Conservation (phyloP, 2,329 filamentous ascomycete genomes). For the Epichloe coenophiala region DNA sequence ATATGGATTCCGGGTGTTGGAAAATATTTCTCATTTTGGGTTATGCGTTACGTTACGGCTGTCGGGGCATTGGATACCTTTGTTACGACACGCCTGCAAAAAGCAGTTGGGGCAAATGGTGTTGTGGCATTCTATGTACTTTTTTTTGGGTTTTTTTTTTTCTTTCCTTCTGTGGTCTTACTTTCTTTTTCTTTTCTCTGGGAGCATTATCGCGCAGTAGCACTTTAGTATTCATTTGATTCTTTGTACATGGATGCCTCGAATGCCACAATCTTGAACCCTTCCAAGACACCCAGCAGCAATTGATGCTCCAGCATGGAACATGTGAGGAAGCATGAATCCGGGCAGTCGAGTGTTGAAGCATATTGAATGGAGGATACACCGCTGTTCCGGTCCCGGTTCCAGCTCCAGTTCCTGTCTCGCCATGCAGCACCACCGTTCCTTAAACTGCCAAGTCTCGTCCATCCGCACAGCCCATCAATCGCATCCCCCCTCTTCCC, state of each 20-base stretch:
- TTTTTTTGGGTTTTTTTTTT: neutral
- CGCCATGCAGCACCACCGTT: too few species aligned
- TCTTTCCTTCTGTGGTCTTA: neutral
- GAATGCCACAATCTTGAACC: neutral
- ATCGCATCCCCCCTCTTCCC: too few species aligned
- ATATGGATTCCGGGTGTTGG: neutral
- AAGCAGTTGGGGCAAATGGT: neutral
- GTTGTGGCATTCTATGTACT: neutral
- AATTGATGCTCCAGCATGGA: neutral
- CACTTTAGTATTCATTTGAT: neutral
- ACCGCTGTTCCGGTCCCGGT: too few species aligned
- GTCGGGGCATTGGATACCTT: conserved; percentile 1
- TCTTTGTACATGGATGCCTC: neutral
- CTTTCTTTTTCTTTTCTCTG: neutral
- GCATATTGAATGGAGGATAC: too few species aligned
- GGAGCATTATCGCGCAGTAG: neutral
- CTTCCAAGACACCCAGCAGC: neutral
- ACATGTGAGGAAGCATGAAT: neutral
- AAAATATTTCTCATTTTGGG: neutral
- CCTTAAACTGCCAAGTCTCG: too few species aligned
- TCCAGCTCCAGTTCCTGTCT: too few species aligned
- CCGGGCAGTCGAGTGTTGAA: too few species aligned
- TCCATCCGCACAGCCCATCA: too few species aligned
- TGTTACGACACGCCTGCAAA: neutral
- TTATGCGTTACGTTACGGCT: neutral